Evolutionary conservation across 345 rosid genomes (phyloP).

Genomic region (Pugionium cornutum): DNA sequence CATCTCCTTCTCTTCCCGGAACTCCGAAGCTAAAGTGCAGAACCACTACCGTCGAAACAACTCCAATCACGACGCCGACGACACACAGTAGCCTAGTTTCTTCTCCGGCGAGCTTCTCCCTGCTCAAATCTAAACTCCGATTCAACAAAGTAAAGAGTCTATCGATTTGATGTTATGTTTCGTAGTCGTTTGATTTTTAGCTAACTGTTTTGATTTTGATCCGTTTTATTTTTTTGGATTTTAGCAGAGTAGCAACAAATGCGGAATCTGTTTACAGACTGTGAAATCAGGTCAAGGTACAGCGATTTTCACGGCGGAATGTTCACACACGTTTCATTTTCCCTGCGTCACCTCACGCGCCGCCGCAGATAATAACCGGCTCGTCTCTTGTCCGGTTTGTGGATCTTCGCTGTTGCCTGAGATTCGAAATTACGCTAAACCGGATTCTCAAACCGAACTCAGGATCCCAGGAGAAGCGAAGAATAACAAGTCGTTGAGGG

Average conservation of each 20-base stretch:
- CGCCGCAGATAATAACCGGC: constrained; percentile 36
- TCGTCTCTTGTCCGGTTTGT: constrained; percentile 66
- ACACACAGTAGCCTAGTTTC: constrained; percentile 42
- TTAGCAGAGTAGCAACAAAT: constrained; percentile 35
- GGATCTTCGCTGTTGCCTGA: constrained; percentile 46
- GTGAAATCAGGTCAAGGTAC: constrained; percentile 75
- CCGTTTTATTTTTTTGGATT: neutral
- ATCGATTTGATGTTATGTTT: neutral
- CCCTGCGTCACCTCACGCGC: constrained; percentile 64
- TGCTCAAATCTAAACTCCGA: constrained; percentile 66
- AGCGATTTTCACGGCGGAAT: constrained; percentile 94
- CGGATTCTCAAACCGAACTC: constrained; percentile 29
- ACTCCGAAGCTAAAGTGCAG: constrained; percentile 69
- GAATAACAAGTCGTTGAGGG: constrained; percentile 44
- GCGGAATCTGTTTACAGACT: constrained; percentile 72
- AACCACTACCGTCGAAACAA: constrained; percentile 37
- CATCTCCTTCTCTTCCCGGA: constrained; percentile 48
- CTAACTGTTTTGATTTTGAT: neutral
- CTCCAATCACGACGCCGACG: constrained; percentile 30
- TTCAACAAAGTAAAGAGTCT: constrained; percentile 50
- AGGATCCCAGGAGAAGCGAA: constrained; percentile 8
- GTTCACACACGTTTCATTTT: constrained; percentile 78
- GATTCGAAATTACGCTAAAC: constrained; percentile 21
- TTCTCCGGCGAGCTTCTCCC: constrained; percentile 71
- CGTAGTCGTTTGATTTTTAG: neutral